These are phyloP conservation scores for Trichosphaerium sp. DNA, from an alignment of 78 protist genomes.

Conservation along the genomic window DNA sequence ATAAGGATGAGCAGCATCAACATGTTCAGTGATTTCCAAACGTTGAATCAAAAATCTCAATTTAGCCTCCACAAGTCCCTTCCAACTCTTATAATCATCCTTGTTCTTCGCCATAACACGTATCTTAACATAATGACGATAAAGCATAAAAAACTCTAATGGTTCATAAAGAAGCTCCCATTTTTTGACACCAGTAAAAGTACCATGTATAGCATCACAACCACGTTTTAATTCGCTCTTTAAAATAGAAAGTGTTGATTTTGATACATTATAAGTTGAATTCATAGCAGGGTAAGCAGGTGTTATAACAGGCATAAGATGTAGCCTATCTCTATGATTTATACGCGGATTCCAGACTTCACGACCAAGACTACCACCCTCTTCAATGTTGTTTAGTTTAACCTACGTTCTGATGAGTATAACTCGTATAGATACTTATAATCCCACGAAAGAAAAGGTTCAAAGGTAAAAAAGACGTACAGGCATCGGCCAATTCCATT, in stretches of 20 bases:
- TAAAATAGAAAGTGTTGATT: slow-evolving; percentile 61
- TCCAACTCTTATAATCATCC: slow-evolving; percentile 47
- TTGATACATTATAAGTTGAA: slow-evolving; percentile 77
- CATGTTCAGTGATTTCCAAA: slow-evolving; percentile 30
- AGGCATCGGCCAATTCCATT: slow-evolving; percentile 74
- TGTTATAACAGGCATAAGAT: slow-evolving; percentile 90
- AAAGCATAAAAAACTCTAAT: slow-evolving; percentile 51
- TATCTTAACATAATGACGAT: slow-evolving; percentile 28
- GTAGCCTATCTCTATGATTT: slow-evolving; percentile 20
- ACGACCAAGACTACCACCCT: slow-evolving; percentile 14
- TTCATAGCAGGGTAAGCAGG: slow-evolving; percentile 96
- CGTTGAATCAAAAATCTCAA: not conserved
- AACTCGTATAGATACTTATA: too few species aligned
- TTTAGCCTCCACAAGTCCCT: not conserved
- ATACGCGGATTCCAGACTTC: slow-evolving; percentile 60
- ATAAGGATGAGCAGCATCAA: slow-evolving; percentile 23
- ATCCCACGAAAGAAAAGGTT: too few species aligned
- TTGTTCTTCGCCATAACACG: slow-evolving; percentile 7
- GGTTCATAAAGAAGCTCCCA: slow-evolving; percentile 49
- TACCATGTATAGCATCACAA: slow-evolving; percentile 20
- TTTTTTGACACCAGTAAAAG: slow-evolving; percentile 2
- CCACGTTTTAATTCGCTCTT: slow-evolving; percentile 78
- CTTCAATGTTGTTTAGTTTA: slow-evolving; percentile 22
- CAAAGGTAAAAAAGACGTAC: too few species aligned
- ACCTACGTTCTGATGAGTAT: too few species aligned